Base-by-base conservation (phyloP, 2,329 filamentous ascomycete species). In the Talaromyces sp. region DNA sequence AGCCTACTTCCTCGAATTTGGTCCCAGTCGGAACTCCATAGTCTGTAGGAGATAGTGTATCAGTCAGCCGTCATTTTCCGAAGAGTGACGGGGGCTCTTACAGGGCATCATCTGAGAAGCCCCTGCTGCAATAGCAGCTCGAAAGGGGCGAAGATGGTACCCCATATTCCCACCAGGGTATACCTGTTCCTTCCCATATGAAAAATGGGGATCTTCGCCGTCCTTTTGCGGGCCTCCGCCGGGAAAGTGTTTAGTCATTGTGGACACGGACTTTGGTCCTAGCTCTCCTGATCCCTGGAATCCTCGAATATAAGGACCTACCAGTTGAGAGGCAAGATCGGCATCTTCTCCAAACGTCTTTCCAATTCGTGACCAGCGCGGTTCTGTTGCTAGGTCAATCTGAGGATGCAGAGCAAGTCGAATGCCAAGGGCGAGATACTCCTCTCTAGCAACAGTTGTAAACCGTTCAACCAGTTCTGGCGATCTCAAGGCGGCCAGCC, bases 161-260 rank as follows among this genome's bases (percentile, higher is more conserved):
- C 84, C 81, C 10, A 83, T 75, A 66, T 85, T 84, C 45, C 80
- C 70, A 1, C 83, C 83, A 0, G 83, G 83, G 58, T 85, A 86
- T 0, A 79, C 80, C 65, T 79, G 75, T 63, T 85, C 83, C 70
- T 83, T 83, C 36, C 84, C 84, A 64, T 84, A 84, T 0, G 72
- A 71, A 67, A 85, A 85, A 63, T 85, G 84, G 17, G 81, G 79
- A 68, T 85, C 84, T 56, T 85, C 81, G 22, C 84, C 84, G 56
- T 82, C 73, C 65, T 82, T 73, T 69, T 81, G 77, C 0, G 83
- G 78, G 0, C 84, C 84, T 7, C 78, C 82, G 4, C 84, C 84
- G 0, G 83, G 83, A 68, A 86, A 85, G 67, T 86, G 83, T 72
- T 85, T 85, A 0, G 83, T 84, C 1, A 84, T 79, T 0, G 83